Conservation (phyloP, 2,329 filamentous ascomycete species). For the Neopestalotiopsis clavispora region DNA sequence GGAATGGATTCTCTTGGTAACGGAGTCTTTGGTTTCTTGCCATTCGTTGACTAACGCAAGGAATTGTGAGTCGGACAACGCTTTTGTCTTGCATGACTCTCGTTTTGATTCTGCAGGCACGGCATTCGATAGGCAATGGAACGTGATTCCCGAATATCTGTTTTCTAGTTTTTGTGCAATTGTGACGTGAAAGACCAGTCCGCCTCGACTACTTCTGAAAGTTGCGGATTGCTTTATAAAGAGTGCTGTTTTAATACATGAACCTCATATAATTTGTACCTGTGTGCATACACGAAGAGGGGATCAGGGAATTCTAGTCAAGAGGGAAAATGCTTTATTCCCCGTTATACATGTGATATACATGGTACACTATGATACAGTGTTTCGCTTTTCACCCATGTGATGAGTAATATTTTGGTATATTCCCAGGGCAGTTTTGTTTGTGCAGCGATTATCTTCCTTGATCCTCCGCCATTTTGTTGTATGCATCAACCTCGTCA, state of each 20-base stretch:
- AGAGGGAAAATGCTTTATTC: neutral
- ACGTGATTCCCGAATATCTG: constrained; percentile 2
- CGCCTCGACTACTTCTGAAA: neutral
- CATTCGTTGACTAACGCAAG: constrained; percentile 22
- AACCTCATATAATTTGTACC: neutral
- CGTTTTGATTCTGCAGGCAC: constrained; percentile 32
- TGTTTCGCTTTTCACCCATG: neutral
- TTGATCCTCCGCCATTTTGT: constrained; percentile 7
- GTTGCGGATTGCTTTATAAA: neutral
- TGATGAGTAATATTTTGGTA: neutral
- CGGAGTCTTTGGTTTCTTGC: constrained; percentile 21
- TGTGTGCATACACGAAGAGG: neutral
- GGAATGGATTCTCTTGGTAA: constrained; percentile 22
- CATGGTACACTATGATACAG: constrained; percentile 12
- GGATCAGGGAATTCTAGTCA: neutral
- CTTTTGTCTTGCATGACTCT: constrained; percentile 30
- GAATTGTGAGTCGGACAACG: constrained; percentile 25
- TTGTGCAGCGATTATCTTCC: neutral
- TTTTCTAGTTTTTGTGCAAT: neutral
- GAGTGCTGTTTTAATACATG: neutral
- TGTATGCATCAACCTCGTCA: constrained; percentile 25
- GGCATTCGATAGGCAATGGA: constrained; percentile 21
- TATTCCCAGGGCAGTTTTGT: neutral
- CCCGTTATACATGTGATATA: neutral
- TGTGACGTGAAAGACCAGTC: neutral